These are phyloP conservation scores for Pelargonium myrrhifolium DNA, from an alignment of 441 rosid species.

Conservation along the genomic window DNA sequence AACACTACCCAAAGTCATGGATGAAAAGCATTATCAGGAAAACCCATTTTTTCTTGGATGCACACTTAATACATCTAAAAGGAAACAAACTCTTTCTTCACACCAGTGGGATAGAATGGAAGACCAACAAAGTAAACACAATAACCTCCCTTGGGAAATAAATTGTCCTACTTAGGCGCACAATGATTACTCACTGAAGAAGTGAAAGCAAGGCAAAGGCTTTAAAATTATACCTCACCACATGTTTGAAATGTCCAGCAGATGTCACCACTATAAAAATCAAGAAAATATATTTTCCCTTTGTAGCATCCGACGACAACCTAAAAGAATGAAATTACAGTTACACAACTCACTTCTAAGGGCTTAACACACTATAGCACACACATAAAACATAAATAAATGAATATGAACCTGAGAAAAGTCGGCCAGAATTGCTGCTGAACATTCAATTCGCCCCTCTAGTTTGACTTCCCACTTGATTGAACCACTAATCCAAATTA, in stretches of 20 bases:
- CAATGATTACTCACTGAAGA: background rate
- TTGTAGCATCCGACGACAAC: constrained; percentile 86
- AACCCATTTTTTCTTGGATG: no score
- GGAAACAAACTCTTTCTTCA: no score
- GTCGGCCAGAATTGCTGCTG: constrained; percentile 68
- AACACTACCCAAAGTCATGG: no score
- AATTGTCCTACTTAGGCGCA: background rate
- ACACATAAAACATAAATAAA: constrained; percentile 9
- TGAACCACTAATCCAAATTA: constrained; percentile 51
- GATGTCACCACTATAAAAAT: constrained; percentile 52
- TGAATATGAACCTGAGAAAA: constrained; percentile 59
- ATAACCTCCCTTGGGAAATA: no score
- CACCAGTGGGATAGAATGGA: background rate
- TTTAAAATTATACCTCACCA: constrained; percentile 59
- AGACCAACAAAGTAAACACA: background rate
- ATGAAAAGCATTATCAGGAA: no score
- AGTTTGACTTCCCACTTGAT: constrained; percentile 66
- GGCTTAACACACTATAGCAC: constrained; percentile 16
- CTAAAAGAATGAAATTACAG: constrained; percentile 28
- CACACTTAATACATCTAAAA: no score
- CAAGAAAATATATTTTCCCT: constrained; percentile 75
- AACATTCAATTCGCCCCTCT: constrained; percentile 77
- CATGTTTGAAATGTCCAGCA: constrained; percentile 78
- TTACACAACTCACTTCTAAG: constrained; percentile 9
- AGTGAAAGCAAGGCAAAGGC: constrained; percentile 4